Evolutionary conservation across 441 rosid genomes (phyloP).

Genomic region (Rhodomyrtus psidioides): DNA sequence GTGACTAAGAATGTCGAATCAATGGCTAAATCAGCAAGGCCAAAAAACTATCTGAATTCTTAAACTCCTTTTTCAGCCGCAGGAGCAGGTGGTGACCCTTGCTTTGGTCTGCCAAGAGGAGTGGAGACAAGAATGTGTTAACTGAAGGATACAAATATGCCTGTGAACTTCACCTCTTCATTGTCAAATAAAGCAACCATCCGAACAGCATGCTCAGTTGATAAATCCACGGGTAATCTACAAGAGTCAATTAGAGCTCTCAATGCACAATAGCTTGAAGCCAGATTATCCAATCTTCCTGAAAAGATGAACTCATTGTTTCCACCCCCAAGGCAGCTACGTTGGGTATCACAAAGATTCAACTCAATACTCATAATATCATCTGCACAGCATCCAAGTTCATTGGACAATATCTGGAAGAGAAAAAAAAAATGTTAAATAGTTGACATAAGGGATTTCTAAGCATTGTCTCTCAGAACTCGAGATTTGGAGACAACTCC

Average conservation of each 20-base stretch:
- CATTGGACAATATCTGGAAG: conserved; percentile 64
- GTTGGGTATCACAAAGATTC: conserved; percentile 91
- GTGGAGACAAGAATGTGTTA: not conserved
- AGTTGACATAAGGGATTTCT: not conserved
- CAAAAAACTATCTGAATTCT: fast-evolving
- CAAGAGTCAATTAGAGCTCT: conserved; percentile 86
- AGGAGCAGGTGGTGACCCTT: not conserved
- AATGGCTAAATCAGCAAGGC: not conserved
- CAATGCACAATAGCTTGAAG: conserved; percentile 82
- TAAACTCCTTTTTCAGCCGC: not conserved
- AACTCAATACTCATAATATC: conserved; percentile 77
- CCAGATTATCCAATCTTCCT: conserved; percentile 94
- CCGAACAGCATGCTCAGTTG: conserved; percentile 56
- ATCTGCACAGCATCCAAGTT: conserved; percentile 48
- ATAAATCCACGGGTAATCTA: conserved; percentile 34
- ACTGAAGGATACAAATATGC: not conserved
- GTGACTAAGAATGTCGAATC: not conserved
- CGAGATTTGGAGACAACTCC: not conserved
- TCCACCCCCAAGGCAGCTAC: conserved; percentile 96
- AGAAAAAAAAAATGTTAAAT: not conserved
- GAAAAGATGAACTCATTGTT: conserved; percentile 85
- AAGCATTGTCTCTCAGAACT: not conserved
- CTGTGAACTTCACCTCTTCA: conserved; percentile 63
- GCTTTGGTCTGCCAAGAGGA: not conserved
- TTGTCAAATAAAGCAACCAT: conserved; percentile 95